Conservation (phyloP, 2,329 filamentous ascomycete species). For the Xylariaceae sp. region DNA sequence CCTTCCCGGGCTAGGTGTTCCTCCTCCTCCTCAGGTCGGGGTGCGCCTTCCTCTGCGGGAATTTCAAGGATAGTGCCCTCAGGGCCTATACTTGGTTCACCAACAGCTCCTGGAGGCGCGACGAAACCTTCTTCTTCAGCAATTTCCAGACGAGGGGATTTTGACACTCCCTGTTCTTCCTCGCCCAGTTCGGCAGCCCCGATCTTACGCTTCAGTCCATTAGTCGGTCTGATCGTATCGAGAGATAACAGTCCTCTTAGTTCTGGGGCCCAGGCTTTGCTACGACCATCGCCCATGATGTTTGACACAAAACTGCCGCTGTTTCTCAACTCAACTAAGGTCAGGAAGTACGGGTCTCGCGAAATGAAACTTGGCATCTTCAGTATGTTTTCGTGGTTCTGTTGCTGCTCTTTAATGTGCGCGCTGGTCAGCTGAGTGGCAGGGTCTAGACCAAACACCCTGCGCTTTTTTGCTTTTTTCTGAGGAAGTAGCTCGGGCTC, state of each 20-base stretch:
- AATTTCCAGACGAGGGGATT: slow-evolving; percentile 70
- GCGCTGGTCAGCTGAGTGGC: slow-evolving; percentile 75
- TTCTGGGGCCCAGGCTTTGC: slow-evolving; percentile 86
- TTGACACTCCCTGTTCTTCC: slow-evolving; percentile 62
- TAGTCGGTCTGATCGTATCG: slow-evolving; percentile 73
- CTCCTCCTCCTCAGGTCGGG: slow-evolving; percentile 51
- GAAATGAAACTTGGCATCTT: slow-evolving; percentile 82
- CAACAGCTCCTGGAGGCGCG: slow-evolving; percentile 53
- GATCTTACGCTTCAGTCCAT: slow-evolving; percentile 89
- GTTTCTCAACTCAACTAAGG: slow-evolving; percentile 89
- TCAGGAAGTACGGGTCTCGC: slow-evolving; percentile 82
- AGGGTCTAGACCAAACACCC: slow-evolving; percentile 78
- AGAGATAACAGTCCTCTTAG: slow-evolving; percentile 89
- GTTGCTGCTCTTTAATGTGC: slow-evolving; percentile 84
- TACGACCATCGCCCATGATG: slow-evolving; percentile 79
- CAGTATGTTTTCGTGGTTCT: slow-evolving; percentile 83
- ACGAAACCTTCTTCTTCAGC: slow-evolving; percentile 65
- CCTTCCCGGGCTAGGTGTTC: slow-evolving; percentile 48
- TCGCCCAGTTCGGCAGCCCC: slow-evolving; percentile 81
- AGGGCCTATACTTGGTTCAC: slow-evolving; percentile 54
- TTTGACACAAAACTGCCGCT: slow-evolving; percentile 87
- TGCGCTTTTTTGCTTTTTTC: slow-evolving; percentile 78
- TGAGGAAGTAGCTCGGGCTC: slow-evolving; percentile 68
- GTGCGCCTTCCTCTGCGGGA: slow-evolving; percentile 54
- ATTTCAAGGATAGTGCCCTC: slow-evolving; percentile 70